Percentiles rank a stretch among this genome's conserved stretches.
These are phyloP conservation scores for Emergomyces pasteurianus DNA, from an alignment of 2,329 filamentous ascomycete genomes.

Conservation along the genomic window DNA sequence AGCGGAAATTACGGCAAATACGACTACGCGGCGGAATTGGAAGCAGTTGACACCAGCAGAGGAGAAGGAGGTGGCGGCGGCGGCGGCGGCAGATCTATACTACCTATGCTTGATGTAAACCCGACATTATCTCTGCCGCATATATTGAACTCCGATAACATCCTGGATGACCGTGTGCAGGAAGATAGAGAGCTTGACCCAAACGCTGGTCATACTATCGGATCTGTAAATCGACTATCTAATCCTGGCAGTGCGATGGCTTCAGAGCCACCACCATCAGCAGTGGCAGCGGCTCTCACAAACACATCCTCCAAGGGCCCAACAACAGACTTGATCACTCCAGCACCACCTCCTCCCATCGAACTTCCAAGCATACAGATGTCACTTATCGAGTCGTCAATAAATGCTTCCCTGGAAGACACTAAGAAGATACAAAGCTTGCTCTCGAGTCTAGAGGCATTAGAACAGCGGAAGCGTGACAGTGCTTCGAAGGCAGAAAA, in stretches of 20 bases:
- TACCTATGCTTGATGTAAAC: not conserved
- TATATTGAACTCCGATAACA: not conserved
- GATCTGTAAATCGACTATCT: not conserved
- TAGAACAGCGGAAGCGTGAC: not conserved
- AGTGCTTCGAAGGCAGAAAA: not conserved
- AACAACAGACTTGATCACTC: not conserved
- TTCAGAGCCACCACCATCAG: too few relatives aligned
- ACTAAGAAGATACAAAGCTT: not conserved
- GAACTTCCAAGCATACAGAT: not conserved
- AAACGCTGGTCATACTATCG: not conserved
- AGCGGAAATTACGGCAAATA: not conserved
- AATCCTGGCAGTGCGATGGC: not conserved
- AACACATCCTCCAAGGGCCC: not conserved
- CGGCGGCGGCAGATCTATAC: too few relatives aligned
- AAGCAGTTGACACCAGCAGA: not conserved
- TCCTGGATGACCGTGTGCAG: not conserved
- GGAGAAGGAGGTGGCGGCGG: too few relatives aligned
- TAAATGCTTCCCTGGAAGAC: not conserved
- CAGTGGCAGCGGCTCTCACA: not conserved
- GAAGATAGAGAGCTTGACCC: not conserved
- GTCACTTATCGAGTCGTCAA: not conserved
- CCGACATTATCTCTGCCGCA: too few relatives aligned
- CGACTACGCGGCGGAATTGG: not conserved
- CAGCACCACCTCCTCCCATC: not conserved
- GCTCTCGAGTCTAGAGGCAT: not conserved